A percentile compares a stretch with the other conserved stretches of the same genome.
Conservation (phyloP, 2,329 filamentous ascomycete genomes). For the Fusarium nelsonii region DNA sequence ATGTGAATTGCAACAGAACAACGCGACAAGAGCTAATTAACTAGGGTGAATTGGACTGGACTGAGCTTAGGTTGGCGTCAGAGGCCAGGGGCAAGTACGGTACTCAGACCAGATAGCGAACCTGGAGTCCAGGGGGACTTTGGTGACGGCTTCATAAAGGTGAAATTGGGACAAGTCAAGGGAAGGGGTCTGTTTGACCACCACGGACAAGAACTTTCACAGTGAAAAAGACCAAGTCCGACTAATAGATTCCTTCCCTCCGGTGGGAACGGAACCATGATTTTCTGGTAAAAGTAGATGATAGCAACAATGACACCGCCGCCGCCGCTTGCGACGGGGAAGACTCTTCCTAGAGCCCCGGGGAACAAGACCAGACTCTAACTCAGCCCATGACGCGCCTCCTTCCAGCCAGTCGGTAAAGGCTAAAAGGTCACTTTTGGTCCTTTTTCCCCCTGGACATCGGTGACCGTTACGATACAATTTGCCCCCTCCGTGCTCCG, state of each 20-base stretch:
- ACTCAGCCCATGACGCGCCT: not conserved
- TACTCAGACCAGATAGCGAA: constrained; percentile 24
- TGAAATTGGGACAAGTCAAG: constrained; percentile 35
- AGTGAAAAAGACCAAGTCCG: constrained; percentile 6
- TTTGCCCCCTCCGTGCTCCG: too few species aligned
- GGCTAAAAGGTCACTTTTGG: constrained; percentile 23
- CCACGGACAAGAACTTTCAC: constrained; percentile 16
- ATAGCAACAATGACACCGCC: not conserved
- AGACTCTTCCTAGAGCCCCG: constrained; percentile 30
- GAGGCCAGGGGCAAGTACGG: constrained; percentile 20
- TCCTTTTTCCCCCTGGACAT: constrained; percentile 7
- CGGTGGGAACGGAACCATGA: not conserved
- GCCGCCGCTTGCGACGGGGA: constrained; percentile 11
- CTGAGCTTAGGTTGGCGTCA: too few species aligned
- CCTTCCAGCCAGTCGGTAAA: constrained; percentile 42
- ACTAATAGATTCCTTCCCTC: not conserved
- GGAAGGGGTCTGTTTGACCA: constrained; percentile 33
- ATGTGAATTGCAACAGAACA: constrained; percentile 33
- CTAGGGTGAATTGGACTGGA: constrained; percentile 17
- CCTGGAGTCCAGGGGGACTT: constrained; percentile 2
- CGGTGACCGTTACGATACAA: too few species aligned
- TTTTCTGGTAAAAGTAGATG: not conserved
- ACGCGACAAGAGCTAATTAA: constrained; percentile 10
- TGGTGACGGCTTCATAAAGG: constrained; percentile 17
- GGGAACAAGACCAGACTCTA: constrained; percentile 1